These are phyloP conservation scores for Claviceps pusilla DNA, from an alignment of 2,329 filamentous ascomycete species.

Conservation along the genomic window DNA sequence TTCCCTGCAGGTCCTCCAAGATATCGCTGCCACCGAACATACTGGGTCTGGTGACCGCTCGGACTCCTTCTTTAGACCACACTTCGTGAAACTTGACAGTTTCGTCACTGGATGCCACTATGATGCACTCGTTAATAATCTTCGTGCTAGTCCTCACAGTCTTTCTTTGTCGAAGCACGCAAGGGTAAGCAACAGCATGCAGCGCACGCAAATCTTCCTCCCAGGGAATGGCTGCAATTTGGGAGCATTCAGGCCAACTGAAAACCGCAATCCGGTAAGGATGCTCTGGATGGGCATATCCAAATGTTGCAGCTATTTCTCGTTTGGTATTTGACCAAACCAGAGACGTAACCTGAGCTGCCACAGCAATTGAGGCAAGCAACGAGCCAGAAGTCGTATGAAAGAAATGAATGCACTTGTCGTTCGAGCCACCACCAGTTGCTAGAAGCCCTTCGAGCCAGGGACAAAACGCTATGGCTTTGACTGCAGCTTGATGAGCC, in stretches of 20 bases:
- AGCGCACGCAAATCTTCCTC: slow-evolving; percentile 63
- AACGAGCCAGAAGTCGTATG: slow-evolving; percentile 71
- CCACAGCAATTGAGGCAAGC: slow-evolving; percentile 80
- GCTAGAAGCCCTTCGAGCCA: slow-evolving; percentile 82
- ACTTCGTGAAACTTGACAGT: slow-evolving; percentile 93
- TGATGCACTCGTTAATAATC: slow-evolving; percentile 47
- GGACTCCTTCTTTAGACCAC: slow-evolving; percentile 54
- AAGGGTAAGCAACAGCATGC: slow-evolving; percentile 76
- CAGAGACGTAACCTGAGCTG: slow-evolving; percentile 82
- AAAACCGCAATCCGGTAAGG: slow-evolving; percentile 82
- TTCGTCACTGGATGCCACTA: slow-evolving; percentile 82
- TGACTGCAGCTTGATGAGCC: slow-evolving; percentile 74
- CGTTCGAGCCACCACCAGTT: slow-evolving; percentile 83
- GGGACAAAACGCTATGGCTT: slow-evolving; percentile 91
- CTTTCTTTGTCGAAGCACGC: slow-evolving; percentile 19
- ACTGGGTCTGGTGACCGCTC: slow-evolving; percentile 36
- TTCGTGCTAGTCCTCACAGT: slow-evolving; percentile 11
- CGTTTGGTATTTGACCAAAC: slow-evolving; percentile 76
- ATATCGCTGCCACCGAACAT: slow-evolving; percentile 73
- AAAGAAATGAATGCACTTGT: slow-evolving; percentile 92
- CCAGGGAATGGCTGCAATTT: slow-evolving; percentile 77
- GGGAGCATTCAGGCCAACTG: slow-evolving; percentile 80
- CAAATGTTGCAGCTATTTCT: slow-evolving; percentile 87
- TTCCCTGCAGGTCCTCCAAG: slow-evolving; percentile 65
- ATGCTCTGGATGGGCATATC: slow-evolving; percentile 83